Conservation (phyloP, 371 early-diverging fungal genomes). For the Mucor indicus region DNA sequence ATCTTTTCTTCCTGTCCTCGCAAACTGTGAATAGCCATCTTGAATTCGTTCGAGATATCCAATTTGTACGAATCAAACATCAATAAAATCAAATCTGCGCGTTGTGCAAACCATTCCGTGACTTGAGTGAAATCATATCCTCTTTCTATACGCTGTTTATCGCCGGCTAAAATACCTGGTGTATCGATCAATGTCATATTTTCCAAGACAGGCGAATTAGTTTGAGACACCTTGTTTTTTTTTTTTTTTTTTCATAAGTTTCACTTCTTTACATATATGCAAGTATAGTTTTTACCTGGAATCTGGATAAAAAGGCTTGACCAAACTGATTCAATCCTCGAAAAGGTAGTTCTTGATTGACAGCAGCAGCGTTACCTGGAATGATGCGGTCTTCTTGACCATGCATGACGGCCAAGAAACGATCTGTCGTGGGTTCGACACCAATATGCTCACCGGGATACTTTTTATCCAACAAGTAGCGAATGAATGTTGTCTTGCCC, state of each 20-base stretch:
- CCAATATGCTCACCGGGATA: constrained; percentile 89
- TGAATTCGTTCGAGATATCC: constrained; percentile 91
- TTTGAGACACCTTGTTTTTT: constrained; percentile 79
- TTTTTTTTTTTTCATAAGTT: too few relatives aligned
- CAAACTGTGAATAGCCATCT: constrained; percentile 72
- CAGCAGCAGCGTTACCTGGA: constrained; percentile 89
- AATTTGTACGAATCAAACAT: constrained; percentile 88
- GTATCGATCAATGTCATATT: constrained; percentile 86
- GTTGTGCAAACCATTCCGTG: constrained; percentile 85
- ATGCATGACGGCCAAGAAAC: constrained; percentile 84
- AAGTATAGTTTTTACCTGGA: constrained; percentile 60
- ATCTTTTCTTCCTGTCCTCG: constrained; percentile 87
- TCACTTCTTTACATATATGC: too few relatives aligned
- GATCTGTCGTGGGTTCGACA: constrained; percentile 87
- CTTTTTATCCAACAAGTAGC: constrained; percentile 75
- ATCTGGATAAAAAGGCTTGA: constrained; percentile 77
- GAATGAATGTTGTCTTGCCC: constrained; percentile 87
- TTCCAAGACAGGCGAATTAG: constrained; percentile 69
- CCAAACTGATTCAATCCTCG: constrained; percentile 73
- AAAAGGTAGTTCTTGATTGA: constrained; percentile 80
- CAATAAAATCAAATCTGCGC: constrained; percentile 82
- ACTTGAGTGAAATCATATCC: constrained; percentile 84
- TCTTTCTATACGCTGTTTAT: constrained; percentile 78
- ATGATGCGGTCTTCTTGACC: constrained; percentile 69
- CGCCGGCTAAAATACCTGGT: constrained; percentile 86